A percentile compares a stretch with the other conserved stretches of the same genome.
phyloP scores from a whole-genome alignment of 2,329 filamentous ascomycete species.

The Penicillium sp. region DNA sequence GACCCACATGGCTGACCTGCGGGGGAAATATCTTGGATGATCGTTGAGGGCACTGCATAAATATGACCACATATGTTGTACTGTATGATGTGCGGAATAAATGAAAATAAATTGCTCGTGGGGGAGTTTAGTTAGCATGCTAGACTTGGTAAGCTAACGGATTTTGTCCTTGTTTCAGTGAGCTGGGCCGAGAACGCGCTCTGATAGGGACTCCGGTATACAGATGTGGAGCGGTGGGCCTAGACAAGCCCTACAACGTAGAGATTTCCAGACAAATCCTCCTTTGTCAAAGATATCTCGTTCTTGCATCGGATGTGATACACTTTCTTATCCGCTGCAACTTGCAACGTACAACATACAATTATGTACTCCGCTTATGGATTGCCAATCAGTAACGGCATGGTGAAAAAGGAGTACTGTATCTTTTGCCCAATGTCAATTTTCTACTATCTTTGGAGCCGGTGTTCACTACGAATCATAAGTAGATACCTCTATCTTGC shows the following conservation, averaged over 20 bases:
- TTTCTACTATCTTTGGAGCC: too few species aligned
- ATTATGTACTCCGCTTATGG: neutral
- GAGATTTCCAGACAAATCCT: neutral
- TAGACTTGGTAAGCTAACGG: neutral
- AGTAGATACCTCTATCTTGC: too few species aligned
- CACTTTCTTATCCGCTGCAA: too few species aligned
- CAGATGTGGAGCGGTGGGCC: slow-evolving; percentile 19
- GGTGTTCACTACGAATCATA: too few species aligned
- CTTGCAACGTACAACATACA: too few species aligned
- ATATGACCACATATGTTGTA: neutral
- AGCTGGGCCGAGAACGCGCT: slow-evolving; percentile 4
- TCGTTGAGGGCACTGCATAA: too few species aligned
- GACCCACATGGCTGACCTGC: neutral
- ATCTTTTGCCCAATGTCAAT: too few species aligned
- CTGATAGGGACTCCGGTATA: slow-evolving; percentile 10
- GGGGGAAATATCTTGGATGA: neutral
- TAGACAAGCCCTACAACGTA: neutral
- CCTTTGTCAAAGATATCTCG: slow-evolving; percentile 22
- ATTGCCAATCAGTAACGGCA: neutral
- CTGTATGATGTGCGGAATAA: neutral
- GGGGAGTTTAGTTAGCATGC: neutral
- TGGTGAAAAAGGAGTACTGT: neutral
- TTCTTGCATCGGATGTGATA: neutral
- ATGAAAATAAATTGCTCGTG: neutral
- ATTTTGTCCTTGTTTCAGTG: neutral